These are phyloP conservation scores for Boletus hoseneyae DNA, from an alignment of 1,284 basidiomycete species.

Conservation along the genomic window DNA sequence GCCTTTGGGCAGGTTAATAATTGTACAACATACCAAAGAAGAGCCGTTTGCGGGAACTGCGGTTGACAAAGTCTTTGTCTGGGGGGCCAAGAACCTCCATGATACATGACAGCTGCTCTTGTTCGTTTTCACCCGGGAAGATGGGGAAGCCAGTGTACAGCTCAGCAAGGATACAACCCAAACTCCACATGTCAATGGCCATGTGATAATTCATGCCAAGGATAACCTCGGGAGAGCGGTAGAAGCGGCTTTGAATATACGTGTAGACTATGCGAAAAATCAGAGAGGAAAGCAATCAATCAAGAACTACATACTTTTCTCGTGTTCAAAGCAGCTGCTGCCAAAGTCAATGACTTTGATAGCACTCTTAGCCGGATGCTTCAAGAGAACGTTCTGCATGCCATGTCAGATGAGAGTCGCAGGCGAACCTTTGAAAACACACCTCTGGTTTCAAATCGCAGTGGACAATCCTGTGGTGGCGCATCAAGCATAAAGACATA, in stretches of 20 bases:
- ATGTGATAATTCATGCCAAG: constrained; percentile 93
- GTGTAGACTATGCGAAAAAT: constrained; percentile 74
- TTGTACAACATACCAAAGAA: constrained; percentile 81
- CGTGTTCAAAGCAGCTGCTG: constrained; percentile 97
- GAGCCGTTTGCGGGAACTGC: constrained; percentile 89
- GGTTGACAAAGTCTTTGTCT: constrained; percentile 92
- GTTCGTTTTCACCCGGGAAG: constrained; percentile 99
- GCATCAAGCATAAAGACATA: constrained; percentile 86
- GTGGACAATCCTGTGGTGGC: constrained; percentile 97
- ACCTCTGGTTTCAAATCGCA: constrained; percentile 99
- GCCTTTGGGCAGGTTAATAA: neutral
- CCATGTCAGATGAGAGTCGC: constrained; percentile 9
- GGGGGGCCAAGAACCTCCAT: constrained; percentile 98
- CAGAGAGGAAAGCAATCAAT: constrained; percentile 10
- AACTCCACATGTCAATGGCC: constrained; percentile 97
- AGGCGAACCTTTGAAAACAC: constrained; percentile 22
- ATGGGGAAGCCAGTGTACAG: constrained; percentile 99
- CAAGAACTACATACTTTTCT: constrained; percentile 77
- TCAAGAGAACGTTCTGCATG: constrained; percentile 85
- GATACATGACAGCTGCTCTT: constrained; percentile 97
- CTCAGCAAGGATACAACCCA: constrained; percentile 97
- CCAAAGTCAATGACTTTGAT: constrained; percentile 99
- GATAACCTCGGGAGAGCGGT: constrained; percentile 94
- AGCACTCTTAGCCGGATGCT: constrained; percentile 92
- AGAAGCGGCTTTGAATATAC: constrained; percentile 96